Base-by-base conservation (phyloP, 2,329 filamentous ascomycete species). In the Alternaria panax region DNA sequence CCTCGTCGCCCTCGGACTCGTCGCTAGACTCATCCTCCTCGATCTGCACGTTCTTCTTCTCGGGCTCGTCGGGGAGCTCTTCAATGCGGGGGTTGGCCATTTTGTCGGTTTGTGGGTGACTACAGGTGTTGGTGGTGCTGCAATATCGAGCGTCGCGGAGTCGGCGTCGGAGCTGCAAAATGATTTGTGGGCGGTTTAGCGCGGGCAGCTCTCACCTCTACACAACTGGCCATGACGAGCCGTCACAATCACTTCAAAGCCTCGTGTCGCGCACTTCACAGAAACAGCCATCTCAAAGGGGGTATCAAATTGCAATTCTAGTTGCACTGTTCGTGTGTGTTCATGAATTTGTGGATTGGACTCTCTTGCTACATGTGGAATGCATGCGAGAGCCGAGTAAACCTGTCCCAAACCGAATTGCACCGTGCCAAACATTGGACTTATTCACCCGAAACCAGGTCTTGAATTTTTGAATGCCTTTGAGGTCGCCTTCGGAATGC, bases 31-130 rank as follows among this genome's bases (percentile, higher is more conserved):
- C 86, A 66, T 89, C 89, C 75, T 90, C 87, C 80, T 92, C 90
- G 76, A 92, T 88, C 76, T 90, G 86, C 75, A 87, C 88, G 78
- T 87, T 86, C 88, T 95, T 93, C 85, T 84, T 83, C 76, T 92
- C 89, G 79, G 89, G 87, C 85, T 87, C 93, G 80, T 98, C 95
- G 75, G 92, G 90, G 77, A 99, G 88, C 85, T 99, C 95, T 87
- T 99, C 94, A 83, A 98, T 90, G 83, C 94, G 91, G 81, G 94
- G 92, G 87, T 97, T 96, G 81, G 95, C 91, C 95, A 99, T 99
- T 82, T 83, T 92, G 79, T 76, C 69, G 30, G 77, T 80, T 63
- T 72, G 69, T 73, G 67, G 71, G 69, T 62, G 62, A 63, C 52
- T 56, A 56, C 34, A 48, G 42, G 57, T 42, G 64, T 58, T 65